Percentiles rank a stretch among this genome's conserved stretches.
phyloP scores from a whole-genome alignment of 2,329 filamentous ascomycete genomes.

The Gremmenia infestans region DNA sequence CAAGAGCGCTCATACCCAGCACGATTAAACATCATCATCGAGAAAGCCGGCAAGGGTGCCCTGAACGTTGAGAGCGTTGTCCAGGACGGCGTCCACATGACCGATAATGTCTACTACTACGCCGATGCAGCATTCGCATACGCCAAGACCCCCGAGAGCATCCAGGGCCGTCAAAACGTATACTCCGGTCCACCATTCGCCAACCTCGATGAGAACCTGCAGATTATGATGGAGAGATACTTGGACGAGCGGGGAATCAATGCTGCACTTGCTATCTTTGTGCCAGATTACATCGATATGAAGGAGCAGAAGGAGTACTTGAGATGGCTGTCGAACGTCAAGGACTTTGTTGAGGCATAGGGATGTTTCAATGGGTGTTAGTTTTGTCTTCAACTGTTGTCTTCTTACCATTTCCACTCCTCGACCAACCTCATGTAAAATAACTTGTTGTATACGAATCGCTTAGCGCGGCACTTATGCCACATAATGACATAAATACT shows the following conservation, averaged over 20 bases:
- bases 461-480: conserved; percentile 6
- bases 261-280: conserved; percentile 78
- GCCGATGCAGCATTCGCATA: conserved; percentile 71
- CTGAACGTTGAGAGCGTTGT: conserved; percentile 82
- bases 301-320: conserved; percentile 99
- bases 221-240: conserved; percentile 87
- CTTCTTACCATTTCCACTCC: conserved; percentile 27
- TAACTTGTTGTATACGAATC: conserved; percentile 7
- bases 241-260: conserved; percentile 93
- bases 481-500: conserved; percentile 13
- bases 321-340: conserved; percentile 81
- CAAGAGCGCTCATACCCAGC: conserved; percentile 65
- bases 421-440: conserved; percentile 13
- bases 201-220: conserved; percentile 93
- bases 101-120: conserved; percentile 91
- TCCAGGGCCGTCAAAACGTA: conserved; percentile 69
- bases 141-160: conserved; percentile 67
- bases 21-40: conserved; percentile 78
- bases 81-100: conserved; percentile 78
- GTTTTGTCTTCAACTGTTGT: conserved; percentile 20
- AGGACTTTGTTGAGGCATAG: conserved; percentile 74
- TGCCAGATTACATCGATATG: conserved; percentile 92
- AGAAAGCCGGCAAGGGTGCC: conserved; percentile 81
- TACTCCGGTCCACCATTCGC: conserved; percentile 91
- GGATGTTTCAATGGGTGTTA: conserved; percentile 2